phyloP scores from a whole-genome alignment of 169 alveolate genomes.

The Babesia caballi region DNA sequence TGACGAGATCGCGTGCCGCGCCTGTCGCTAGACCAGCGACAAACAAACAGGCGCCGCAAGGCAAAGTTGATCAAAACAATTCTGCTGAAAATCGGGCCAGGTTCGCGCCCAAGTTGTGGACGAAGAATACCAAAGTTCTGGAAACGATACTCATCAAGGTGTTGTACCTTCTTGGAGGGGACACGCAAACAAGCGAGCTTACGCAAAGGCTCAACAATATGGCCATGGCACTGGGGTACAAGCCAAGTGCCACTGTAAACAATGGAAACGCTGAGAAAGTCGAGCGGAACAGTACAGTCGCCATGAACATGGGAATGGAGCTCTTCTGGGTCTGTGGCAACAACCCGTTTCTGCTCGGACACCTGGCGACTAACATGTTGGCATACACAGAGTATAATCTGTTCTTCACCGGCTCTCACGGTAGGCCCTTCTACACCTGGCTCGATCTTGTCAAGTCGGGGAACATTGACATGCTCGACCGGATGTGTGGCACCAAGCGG shows the following conservation, averaged over 20 bases:
- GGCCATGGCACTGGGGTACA: conserved; percentile 61
- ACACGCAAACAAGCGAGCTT: conserved; percentile 22
- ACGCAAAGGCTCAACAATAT: conserved; percentile 30
- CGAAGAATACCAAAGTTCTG: not conserved
- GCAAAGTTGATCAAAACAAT: too few species aligned
- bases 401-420: conserved; percentile 8
- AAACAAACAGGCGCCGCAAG: not conserved
- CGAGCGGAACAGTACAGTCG: conserved; percentile 6
- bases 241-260: too few species aligned
- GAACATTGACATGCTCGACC: conserved; percentile 43
- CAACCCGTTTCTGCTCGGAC: conserved; percentile 65
- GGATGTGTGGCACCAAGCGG: conserved; percentile 64
- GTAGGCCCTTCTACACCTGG: conserved; percentile 65
- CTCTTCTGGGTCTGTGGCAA: conserved; percentile 56
- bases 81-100: not conserved
- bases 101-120: conserved; percentile 31
- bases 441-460: conserved; percentile 46
- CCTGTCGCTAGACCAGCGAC: not conserved
- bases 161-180: conserved; percentile 39
- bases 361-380: conserved; percentile 58
- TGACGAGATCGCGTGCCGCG: not conserved
- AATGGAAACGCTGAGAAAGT: not conserved
- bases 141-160: conserved; percentile 30
- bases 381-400: conserved; percentile 51
- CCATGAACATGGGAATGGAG: conserved; percentile 44